A percentile compares a stretch with the other conserved stretches of the same genome.
These are phyloP conservation scores for Astrothelium macrocarpum DNA, from an alignment of 495 filamentous ascomycete genomes.

Conservation along the genomic window DNA sequence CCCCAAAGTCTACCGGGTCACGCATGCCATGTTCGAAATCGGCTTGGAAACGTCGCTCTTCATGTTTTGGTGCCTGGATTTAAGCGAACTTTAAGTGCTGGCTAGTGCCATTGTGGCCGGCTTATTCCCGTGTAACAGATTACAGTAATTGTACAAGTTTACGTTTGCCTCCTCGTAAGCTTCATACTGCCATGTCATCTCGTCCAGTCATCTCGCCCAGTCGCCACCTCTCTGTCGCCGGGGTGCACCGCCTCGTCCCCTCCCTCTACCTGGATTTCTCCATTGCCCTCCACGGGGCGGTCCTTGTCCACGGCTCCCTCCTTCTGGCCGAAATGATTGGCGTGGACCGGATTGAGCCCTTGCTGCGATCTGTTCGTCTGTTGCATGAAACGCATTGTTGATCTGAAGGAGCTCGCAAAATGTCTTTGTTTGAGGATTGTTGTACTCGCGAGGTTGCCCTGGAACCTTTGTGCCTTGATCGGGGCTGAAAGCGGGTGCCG, in stretches of 20 bases:
- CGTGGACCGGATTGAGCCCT: conserved; percentile 33
- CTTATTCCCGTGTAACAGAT: background rate
- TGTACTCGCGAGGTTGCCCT: conserved; percentile 61
- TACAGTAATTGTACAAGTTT: background rate
- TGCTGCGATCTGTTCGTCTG: conserved; percentile 53
- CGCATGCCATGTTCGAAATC: background rate
- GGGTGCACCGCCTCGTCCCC: conserved; percentile 13
- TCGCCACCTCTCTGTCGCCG: background rate
- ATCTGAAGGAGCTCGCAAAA: conserved; percentile 76
- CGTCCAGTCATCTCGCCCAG: background rate
- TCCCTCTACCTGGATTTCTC: conserved; percentile 19
- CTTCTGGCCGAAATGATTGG: background rate
- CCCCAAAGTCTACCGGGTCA: too few relatives aligned
- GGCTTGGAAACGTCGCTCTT: too few relatives aligned
- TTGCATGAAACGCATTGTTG: conserved; percentile 62
- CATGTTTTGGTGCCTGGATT: too few relatives aligned
- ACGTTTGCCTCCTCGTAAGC: background rate
- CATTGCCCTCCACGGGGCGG: conserved; percentile 9
- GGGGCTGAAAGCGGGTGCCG: conserved; percentile 59
- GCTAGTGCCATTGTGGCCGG: background rate
- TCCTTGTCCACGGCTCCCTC: conserved; percentile 12
- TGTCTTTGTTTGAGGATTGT: conserved; percentile 63
- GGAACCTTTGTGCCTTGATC: conserved; percentile 21
- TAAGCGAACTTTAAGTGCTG: background rate
- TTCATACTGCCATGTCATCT: background rate